Base-by-base conservation (phyloP, 2,329 filamentous ascomycete genomes). In the Alternaria tenuissima region DNA sequence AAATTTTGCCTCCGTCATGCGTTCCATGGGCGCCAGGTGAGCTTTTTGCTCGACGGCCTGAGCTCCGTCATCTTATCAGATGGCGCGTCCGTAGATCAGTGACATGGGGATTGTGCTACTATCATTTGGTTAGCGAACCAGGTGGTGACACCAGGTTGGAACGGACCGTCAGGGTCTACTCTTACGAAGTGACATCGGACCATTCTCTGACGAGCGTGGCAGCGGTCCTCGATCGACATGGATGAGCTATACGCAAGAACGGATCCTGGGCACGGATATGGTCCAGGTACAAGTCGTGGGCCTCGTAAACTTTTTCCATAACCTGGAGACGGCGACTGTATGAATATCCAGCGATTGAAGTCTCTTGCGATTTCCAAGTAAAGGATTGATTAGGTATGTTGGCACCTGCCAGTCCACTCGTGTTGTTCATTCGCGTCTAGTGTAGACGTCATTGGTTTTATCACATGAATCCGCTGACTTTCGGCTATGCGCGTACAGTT, bases 41-140 rank as follows among this genome's bases (percentile, higher is more conserved):
- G 58, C 66, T 63, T 55, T 57, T 49, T 9, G 53, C 59, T 49
- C 58, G 54, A 46, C 26, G 57, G 62, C 53, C 56, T 32, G 51
- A 67, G 41, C 24, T 41, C 60, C 61, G 56, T 59, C 54, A 65
- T 66, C 52, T 76, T 73, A 76, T 77, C 74, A 70, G 74, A 76
- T 76, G 55, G 54, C 26, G 48, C 61, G 41, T 49, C 62, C 56
- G 69, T 69, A 73, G 68, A 72, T 60, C 57, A 43, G 46, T 57
- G 26, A 57, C 53, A 57, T 58, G 58, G 58, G 58, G 57, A 22
- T 47, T 39, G 20, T 38, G 32, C 43, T 36, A 20, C 38, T 38
- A 57, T 57, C 32, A 46, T 52, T 20, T 58, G 51, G 59, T 59
- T 64, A 58, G 63, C 61, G 60, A 59, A 56, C 61, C 59, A 61